Evolutionary conservation across 176 grass and related monocot genomes (phyloP).

Genomic region (Juncus inflexus): DNA sequence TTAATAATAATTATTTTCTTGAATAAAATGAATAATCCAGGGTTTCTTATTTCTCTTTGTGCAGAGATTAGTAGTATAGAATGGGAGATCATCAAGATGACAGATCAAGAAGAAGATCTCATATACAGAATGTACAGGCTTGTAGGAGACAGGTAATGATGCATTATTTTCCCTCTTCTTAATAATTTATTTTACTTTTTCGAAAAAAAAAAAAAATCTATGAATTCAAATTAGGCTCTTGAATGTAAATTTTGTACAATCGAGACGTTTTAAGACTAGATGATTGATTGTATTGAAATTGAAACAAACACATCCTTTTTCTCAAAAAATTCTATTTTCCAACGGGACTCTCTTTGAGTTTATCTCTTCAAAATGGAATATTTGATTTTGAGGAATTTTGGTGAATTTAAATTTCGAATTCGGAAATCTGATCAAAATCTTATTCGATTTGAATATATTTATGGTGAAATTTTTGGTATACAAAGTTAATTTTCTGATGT

Average conservation of each 20-base stretch:
- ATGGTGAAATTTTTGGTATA: not conserved
- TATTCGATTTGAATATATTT: not conserved
- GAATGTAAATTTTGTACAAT: too few species aligned
- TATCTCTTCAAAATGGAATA: not conserved
- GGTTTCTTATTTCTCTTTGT: not conserved
- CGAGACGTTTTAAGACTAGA: too few species aligned
- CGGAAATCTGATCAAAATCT: not conserved
- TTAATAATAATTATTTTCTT: not conserved
- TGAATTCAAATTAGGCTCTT: too few species aligned
- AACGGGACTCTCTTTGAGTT: too few species aligned
- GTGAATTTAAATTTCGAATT: not conserved
- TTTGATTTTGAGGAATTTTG: not conserved
- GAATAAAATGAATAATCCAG: not conserved
- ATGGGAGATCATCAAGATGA: constrained; percentile 37
- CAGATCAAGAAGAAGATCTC: constrained; percentile 42
- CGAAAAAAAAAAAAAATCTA: too few species aligned
- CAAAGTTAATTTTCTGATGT: not conserved
- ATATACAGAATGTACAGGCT: constrained; percentile 42
- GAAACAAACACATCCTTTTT: too few species aligned
- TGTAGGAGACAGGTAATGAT: constrained; percentile 35
- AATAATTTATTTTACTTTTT: too few species aligned
- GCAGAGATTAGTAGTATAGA: constrained; percentile 36
- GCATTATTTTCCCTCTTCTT: too few species aligned
- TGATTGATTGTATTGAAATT: too few species aligned
- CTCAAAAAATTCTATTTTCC: too few species aligned